These are phyloP conservation scores for Aspergillus egyptiacus DNA, from an alignment of 495 filamentous ascomycete species.

Conservation along the genomic window DNA sequence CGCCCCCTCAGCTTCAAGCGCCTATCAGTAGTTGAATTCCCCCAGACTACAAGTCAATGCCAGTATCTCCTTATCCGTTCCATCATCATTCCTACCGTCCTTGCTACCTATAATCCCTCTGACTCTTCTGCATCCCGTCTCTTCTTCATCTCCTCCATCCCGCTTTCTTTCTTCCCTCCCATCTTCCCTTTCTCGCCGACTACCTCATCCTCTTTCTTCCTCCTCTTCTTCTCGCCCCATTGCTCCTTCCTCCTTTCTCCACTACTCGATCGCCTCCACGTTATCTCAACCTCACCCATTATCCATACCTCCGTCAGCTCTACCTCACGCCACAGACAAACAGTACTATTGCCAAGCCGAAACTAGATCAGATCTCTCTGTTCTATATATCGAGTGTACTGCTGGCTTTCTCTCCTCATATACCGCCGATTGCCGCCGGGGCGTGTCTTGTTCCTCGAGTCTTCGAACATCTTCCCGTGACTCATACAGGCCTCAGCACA, in stretches of 20 bases:
- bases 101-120: neutral
- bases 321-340: constrained; percentile 3
- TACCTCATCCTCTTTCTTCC: constrained; percentile 14
- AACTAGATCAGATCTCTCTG: constrained; percentile 10
- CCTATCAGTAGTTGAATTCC: constrained; percentile 12
- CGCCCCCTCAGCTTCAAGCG: constrained; percentile 11
- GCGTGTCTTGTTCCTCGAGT: constrained; percentile 17
- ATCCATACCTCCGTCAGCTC: neutral
- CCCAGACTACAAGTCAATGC: constrained; percentile 2
- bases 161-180: constrained; percentile 23
- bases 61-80: constrained; percentile 9
- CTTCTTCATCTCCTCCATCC: constrained; percentile 14
- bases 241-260: constrained; percentile 10
- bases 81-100: too few species aligned
- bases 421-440: constrained; percentile 1
- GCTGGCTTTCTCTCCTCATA: constrained; percentile 1
- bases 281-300: neutral
- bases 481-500: constrained; percentile 22
- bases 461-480: constrained; percentile 22
- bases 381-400: constrained; percentile 12
- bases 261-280: constrained; percentile 3
- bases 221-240: constrained; percentile 16
- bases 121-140: constrained; percentile 1
- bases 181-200: constrained; percentile 12
- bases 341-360: constrained; percentile 12